Base-by-base conservation (phyloP, 768 basidiomycete species). In the Rhizopogon rudus region DNA sequence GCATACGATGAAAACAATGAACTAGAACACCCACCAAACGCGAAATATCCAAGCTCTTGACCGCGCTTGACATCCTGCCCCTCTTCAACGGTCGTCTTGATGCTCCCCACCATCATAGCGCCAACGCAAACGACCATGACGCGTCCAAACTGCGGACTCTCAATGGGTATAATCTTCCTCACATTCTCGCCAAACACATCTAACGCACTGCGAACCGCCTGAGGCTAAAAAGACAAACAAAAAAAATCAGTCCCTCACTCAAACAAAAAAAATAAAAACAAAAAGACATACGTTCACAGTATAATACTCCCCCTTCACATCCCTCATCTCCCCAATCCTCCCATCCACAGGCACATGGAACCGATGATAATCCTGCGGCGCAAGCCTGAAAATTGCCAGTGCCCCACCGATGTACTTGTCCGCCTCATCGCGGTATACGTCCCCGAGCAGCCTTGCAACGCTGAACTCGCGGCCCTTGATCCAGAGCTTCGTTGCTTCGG, bases 381-480 rank as follows among this genome's bases (percentile, higher is more conserved):
- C 94, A 17, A 97, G 75, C 16, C 95, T 77, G 73, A 98, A 98
- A 54, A 97, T 97, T 8, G 80, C 91, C 50, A 99, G 64, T 1
- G 88, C 85, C 5, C 97, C 96, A 8, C 90, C 91, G 1, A 74
- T 71, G 64, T 88, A 98, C 40, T 79, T 78, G 5, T 86, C 83
- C 1, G 80, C 83, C 48, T 91, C 81, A 20, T 78, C 74, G 59
- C 81, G 82, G 69, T 94, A 93, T 10, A 71, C 73, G 3, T 91
- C 87, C 0, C 95, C 95, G 0, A 98, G 79, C 35, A 99, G 77
- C 1, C 86, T 80, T 5, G 73, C 78, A 3, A 98, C 78, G 1
- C 85, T 87, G 66, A 99, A 98, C 62, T 97, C 94, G 42, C 93
- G 84, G 3, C 96, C 96, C 65, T 98, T 98, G 73, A 98, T 96